phyloP scores from a whole-genome alignment of 495 filamentous ascomycete genomes.

The Venustampulla echinocandica region DNA sequence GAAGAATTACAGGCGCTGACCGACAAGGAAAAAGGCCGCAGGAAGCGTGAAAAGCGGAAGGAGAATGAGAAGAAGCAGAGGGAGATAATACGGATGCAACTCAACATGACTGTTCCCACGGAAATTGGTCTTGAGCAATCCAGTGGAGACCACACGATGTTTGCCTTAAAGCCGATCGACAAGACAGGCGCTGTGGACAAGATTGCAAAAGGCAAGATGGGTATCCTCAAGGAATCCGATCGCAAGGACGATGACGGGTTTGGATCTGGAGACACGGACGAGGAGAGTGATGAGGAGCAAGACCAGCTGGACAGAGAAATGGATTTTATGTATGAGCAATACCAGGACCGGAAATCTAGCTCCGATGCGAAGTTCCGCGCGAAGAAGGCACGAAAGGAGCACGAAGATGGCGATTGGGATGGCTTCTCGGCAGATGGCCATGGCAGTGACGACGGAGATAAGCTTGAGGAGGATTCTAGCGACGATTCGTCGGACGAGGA shows the following conservation, averaged over 20 bases:
- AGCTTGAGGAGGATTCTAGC: constrained; percentile 48
- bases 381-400: constrained; percentile 76
- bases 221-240: constrained; percentile 42
- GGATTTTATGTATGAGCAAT: constrained; percentile 77
- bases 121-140: constrained; percentile 91
- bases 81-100: constrained; percentile 87
- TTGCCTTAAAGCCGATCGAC: constrained; percentile 71
- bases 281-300: constrained; percentile 65
- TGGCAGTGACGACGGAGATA: constrained; percentile 45
- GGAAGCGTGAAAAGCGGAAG: constrained; percentile 69
- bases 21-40: constrained; percentile 62
- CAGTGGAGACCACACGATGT: constrained; percentile 71
- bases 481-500: constrained; percentile 47
- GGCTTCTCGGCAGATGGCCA: constrained; percentile 70
- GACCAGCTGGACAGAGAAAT: constrained; percentile 76
- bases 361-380: constrained; percentile 77
- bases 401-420: constrained; percentile 82
- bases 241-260: constrained; percentile 53
- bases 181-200: constrained; percentile 58
- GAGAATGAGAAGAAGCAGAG: constrained; percentile 87
- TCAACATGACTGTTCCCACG: constrained; percentile 92
- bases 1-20: constrained; percentile 73
- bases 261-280: constrained; percentile 45
- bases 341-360: constrained; percentile 69
- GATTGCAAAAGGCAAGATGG: constrained; percentile 73